Conservation (phyloP, 306 rosid species). For the Sechiopsis laciniata region DNA sequence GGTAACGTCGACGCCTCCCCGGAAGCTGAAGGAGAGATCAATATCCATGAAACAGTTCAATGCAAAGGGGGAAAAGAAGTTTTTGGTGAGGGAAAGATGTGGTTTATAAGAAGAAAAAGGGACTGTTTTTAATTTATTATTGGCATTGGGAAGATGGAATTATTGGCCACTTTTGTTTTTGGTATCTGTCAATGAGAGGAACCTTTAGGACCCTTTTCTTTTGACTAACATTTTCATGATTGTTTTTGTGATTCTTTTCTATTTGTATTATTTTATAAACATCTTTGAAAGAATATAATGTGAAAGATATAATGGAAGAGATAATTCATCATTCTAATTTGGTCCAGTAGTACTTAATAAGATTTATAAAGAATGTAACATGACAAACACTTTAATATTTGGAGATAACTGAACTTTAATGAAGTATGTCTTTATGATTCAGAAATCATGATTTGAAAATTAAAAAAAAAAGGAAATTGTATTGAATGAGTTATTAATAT, state of each 20-base stretch:
- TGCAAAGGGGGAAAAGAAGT: too few species aligned
- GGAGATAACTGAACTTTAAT: too few species aligned
- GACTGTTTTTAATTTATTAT: neutral
- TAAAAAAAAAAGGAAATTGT: too few species aligned
- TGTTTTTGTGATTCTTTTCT: neutral
- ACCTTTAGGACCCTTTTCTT: neutral
- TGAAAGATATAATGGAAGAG: too few species aligned
- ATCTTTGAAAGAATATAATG: too few species aligned
- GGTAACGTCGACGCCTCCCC: neutral
- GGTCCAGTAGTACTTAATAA: too few species aligned
- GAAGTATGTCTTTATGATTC: too few species aligned
- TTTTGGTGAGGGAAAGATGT: neutral
- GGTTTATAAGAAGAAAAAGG: neutral
- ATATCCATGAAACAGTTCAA: constrained; percentile 16
- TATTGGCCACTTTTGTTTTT: constrained; percentile 11
- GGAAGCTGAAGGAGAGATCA: constrained; percentile 13
- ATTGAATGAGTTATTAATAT: too few species aligned
- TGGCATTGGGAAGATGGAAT: constrained; percentile 16
- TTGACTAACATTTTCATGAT: constrained; percentile 1
- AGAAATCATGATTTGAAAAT: too few species aligned
- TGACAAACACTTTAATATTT: too few species aligned
- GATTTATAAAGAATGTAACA: too few species aligned
- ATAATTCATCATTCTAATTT: too few species aligned
- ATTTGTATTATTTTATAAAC: neutral
- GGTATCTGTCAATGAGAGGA: constrained; percentile 2